Base-by-base conservation (phyloP, 192 early-diverging fungal species). In the Dispira simplex region DNA sequence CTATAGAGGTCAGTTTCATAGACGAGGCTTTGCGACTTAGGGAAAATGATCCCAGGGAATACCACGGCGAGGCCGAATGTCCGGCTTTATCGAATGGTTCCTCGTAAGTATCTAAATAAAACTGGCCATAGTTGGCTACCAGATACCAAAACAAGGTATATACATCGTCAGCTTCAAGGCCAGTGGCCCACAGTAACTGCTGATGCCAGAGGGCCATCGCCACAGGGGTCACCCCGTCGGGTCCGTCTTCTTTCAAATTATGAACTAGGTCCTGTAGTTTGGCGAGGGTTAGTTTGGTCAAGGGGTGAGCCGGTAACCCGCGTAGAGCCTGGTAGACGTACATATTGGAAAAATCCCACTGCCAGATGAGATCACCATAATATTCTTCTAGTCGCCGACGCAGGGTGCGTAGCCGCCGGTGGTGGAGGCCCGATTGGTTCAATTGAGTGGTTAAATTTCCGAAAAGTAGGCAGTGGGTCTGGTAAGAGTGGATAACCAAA, bases 111-210 rank as follows among this genome's bases (percentile, higher is more conserved):
- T 57, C 25, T 13, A 26, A 23, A 27, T 14, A 14, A 26, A 13
- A 14, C 14, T 57, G n/a, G 25, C 55, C 25, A 21, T 57, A 57
- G 55, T 14, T 16, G n/a, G 14, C n/a, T 26, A 27, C 55, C 10
- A 57, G 55, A 10, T 57, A 57, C 55, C 55, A 57, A 26, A 26
- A 57, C 25, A 57, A 13, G 13, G 55, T 57, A 14, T 57, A 26
- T 3, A 26, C 55, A 13, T 23, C 55, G 14, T 16, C n/a, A 20
- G 55, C 55, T 3, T 57, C 55, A 6, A 57, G 27, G 26, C 55
- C 55, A 1, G 55, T 57, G 3, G 55, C 20, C 55, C 55, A 57
- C n/a, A 57, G 21, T 3, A 57, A 26, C 3, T 16, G 25, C n/a
- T 27, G n/a, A 14, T 27, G 55, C 55, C 55, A 21, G 13, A 57